Conservation (phyloP, 2,329 filamentous ascomycete species). For the Pseudocercospora musae region DNA sequence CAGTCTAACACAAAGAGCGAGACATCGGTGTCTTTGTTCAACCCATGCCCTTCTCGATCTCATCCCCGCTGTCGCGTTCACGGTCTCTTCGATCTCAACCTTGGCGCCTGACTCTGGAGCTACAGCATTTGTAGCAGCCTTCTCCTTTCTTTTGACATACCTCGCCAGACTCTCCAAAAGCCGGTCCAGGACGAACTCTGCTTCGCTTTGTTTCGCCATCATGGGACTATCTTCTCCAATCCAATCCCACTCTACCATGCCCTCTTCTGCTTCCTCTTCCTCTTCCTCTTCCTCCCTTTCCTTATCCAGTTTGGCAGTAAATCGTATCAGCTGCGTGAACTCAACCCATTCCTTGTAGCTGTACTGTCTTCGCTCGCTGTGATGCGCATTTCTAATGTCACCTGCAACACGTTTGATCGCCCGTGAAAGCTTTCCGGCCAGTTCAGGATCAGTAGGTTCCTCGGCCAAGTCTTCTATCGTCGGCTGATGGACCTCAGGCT, state of each 20-base stretch:
- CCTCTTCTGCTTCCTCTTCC: constrained; percentile 55
- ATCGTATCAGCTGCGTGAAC: constrained; percentile 71
- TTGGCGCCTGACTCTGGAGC: too few species aligned
- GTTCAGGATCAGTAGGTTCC: constrained; percentile 53
- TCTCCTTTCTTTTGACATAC: constrained; percentile 35
- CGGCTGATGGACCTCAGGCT: constrained; percentile 24
- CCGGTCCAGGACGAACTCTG: constrained; percentile 65
- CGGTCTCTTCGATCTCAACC: not conserved
- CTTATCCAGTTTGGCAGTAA: constrained; percentile 38
- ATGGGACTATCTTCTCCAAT: constrained; percentile 67
- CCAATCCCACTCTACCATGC: constrained; percentile 68
- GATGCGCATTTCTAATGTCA: constrained; percentile 53
- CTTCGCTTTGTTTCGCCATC: constrained; percentile 59
- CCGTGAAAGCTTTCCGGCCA: constrained; percentile 61
- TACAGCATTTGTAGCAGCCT: not conserved
- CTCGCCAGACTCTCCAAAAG: constrained; percentile 62
- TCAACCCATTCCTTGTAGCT: constrained; percentile 83
- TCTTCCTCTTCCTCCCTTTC: constrained; percentile 31
- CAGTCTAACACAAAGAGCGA: not conserved
- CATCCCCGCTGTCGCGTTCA: not conserved
- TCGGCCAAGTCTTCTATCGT: constrained; percentile 47
- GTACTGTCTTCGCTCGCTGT: constrained; percentile 62
- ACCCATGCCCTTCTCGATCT: not conserved
- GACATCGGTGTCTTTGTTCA: not conserved
- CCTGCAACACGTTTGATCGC: constrained; percentile 64